A percentile compares a stretch with the other conserved stretches of the same genome.
phyloP scores from a whole-genome alignment of 2,329 filamentous ascomycete genomes.

The Berkeleyomyces basicola region DNA sequence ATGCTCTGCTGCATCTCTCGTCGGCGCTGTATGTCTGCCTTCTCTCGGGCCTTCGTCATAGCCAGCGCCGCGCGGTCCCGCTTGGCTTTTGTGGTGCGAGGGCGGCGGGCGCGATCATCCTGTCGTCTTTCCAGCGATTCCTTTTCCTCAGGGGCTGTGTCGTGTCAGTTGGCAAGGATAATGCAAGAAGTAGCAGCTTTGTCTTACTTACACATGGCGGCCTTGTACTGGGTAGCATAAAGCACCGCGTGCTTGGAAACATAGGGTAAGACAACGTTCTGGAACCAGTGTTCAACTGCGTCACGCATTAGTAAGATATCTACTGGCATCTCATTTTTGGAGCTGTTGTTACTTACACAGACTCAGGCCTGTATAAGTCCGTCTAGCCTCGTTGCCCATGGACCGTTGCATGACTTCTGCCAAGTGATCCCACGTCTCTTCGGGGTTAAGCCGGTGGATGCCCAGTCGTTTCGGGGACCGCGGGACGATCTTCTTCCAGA shows the following conservation, averaged over 20 bases:
- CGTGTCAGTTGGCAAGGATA: background rate
- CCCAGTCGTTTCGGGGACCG: conserved; percentile 22
- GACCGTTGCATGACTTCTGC: conserved; percentile 23
- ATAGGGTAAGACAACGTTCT: conserved; percentile 12
- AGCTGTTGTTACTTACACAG: conserved; percentile 22
- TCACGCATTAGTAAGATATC: background rate
- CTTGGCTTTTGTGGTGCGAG: conserved; percentile 13
- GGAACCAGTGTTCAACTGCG: conserved; percentile 14
- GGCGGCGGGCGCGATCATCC: conserved; percentile 12
- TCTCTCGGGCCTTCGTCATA: conserved; percentile 10
- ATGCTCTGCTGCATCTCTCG: background rate
- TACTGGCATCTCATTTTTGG: background rate
- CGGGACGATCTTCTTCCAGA: conserved; percentile 29
- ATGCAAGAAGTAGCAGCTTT: background rate
- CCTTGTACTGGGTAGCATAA: conserved; percentile 12
- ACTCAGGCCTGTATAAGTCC: conserved; percentile 25
- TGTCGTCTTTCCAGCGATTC: conserved; percentile 11
- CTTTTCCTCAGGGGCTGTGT: conserved; percentile 12
- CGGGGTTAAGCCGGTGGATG: conserved; percentile 17
- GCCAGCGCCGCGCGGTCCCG: conserved; percentile 12
- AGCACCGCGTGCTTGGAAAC: conserved; percentile 13
- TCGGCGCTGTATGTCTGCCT: conserved; percentile 6
- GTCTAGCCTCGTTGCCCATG: conserved; percentile 22
- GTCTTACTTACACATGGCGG: conserved; percentile 10
- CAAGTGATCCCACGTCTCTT: conserved; percentile 23